Conservation (phyloP, 768 basidiomycete species). For the Coprinellus micaceus region DNA sequence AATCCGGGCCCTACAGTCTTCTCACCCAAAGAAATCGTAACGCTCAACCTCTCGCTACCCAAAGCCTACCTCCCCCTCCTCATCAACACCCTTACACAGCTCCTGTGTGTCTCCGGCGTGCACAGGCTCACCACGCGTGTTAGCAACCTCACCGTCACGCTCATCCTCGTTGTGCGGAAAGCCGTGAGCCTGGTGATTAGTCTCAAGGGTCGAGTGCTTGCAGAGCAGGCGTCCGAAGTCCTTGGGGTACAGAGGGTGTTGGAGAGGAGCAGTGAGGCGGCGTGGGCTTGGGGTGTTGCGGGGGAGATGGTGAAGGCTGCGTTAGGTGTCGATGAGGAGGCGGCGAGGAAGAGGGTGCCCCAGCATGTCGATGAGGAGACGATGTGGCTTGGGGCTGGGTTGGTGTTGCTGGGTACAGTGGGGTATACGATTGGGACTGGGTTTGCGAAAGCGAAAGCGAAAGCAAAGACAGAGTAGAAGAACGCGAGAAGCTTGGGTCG, state of each 20-base stretch:
- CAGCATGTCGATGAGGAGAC: slow-evolving; percentile 35
- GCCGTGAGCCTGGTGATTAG: slow-evolving; percentile 75
- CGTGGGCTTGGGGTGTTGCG: background rate
- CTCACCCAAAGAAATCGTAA: slow-evolving; percentile 12
- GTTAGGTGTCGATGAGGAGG: slow-evolving; percentile 6
- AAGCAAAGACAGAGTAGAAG: slow-evolving; percentile 17
- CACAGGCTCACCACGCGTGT: slow-evolving; percentile 79
- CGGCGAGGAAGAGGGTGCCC: slow-evolving; percentile 14
- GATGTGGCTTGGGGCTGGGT: slow-evolving; percentile 67
- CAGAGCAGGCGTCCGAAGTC: slow-evolving; percentile 14
- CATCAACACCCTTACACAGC: slow-evolving; percentile 79
- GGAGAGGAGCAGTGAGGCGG: background rate
- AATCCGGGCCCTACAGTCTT: slow-evolving; percentile 15
- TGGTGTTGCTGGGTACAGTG: slow-evolving; percentile 71
- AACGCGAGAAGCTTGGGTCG: background rate
- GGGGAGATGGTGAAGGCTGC: slow-evolving; percentile 14
- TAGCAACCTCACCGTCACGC: slow-evolving; percentile 70
- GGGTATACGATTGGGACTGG: slow-evolving; percentile 53
- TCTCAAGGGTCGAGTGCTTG: slow-evolving; percentile 42
- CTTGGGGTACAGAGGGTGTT: background rate
- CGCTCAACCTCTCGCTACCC: slow-evolving; percentile 46
- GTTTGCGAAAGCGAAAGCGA: slow-evolving; percentile 16
- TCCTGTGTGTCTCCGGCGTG: slow-evolving; percentile 83
- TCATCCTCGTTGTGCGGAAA: slow-evolving; percentile 78
- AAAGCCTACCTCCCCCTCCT: slow-evolving; percentile 57